These are phyloP conservation scores for Heteromeles arbutifolia DNA, from an alignment of 306 rosid species.

Conservation along the genomic window DNA sequence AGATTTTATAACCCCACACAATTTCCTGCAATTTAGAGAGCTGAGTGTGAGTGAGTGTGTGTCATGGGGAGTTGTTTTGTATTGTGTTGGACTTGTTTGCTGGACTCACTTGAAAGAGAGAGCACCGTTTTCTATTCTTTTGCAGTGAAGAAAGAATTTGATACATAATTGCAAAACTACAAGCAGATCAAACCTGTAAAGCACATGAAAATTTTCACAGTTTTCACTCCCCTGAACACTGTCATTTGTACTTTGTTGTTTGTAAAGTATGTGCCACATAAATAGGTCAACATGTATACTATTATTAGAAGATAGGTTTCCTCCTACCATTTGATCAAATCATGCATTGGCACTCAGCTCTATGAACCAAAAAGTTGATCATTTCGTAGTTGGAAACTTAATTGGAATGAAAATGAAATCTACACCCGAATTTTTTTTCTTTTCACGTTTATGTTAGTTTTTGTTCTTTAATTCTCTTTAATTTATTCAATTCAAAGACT, in stretches of 20 bases:
- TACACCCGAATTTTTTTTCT: too few relatives aligned
- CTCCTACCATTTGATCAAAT: not conserved
- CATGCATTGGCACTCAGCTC: not conserved
- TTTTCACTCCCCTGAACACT: slow-evolving; percentile 38
- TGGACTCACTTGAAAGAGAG: slow-evolving; percentile 39
- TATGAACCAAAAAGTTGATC: not conserved
- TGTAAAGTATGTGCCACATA: slow-evolving; percentile 51
- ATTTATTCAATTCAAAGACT: too few relatives aligned
- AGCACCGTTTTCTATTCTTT: slow-evolving; percentile 48
- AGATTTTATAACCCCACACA: slow-evolving; percentile 35
- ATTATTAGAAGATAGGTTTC: not conserved
- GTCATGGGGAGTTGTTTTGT: slow-evolving; percentile 55
- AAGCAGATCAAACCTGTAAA: slow-evolving; percentile 42
- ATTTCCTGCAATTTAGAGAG: slow-evolving; percentile 1
- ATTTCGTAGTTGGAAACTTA: not conserved
- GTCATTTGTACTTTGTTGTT: slow-evolving; percentile 49
- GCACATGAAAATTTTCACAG: slow-evolving; percentile 18
- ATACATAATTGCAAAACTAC: slow-evolving; percentile 63
- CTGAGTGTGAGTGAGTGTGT: slow-evolving; percentile 15
- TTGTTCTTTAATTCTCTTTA: too few relatives aligned
- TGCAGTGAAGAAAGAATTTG: slow-evolving; percentile 42
- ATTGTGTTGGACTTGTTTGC: slow-evolving; percentile 63
- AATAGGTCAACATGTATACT: slow-evolving; percentile 31
- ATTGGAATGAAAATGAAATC: too few relatives aligned
- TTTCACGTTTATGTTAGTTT: too few relatives aligned